Conservation (phyloP, 2,329 filamentous ascomycete genomes). For the Fusarium fujikuroi region DNA sequence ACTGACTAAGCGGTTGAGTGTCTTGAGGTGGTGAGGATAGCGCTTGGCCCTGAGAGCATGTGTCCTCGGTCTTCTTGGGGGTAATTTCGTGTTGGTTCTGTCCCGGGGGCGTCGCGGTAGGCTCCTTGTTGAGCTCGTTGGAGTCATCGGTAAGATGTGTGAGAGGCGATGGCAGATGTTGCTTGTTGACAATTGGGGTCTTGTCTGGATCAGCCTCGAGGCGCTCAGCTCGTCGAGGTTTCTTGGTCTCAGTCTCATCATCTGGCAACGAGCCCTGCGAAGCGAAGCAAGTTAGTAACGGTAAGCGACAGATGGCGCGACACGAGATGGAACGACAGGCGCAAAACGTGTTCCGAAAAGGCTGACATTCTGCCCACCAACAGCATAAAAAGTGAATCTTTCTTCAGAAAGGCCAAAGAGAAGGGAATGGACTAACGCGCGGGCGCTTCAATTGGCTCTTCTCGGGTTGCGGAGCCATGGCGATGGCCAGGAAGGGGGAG, state of each 20-base stretch:
- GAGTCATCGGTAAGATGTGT: conserved; percentile 72
- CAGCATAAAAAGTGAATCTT: neutral
- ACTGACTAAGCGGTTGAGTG: conserved; percentile 73
- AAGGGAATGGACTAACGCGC: conserved; percentile 66
- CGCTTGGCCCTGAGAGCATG: conserved; percentile 56
- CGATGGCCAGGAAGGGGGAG: conserved; percentile 36
- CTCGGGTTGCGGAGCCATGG: conserved; percentile 72
- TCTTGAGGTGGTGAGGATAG: conserved; percentile 73
- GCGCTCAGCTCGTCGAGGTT: conserved; percentile 81
- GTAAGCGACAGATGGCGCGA: conserved; percentile 12
- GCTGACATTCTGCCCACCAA: conserved; percentile 2
- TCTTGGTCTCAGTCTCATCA: conserved; percentile 77
- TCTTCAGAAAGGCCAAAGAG: conserved; percentile 2
- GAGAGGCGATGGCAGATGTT: conserved; percentile 83
- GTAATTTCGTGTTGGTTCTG: conserved; percentile 65
- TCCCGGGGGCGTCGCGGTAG: conserved; percentile 76
- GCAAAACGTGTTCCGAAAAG: conserved; percentile 7
- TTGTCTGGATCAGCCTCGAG: conserved; percentile 68
- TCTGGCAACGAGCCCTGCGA: conserved; percentile 73
- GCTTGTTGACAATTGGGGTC: conserved; percentile 70
- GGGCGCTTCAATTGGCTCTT: conserved; percentile 88
- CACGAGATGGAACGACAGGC: conserved; percentile 12
- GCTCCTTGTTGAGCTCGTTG: conserved; percentile 71
- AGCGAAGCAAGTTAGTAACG: conserved; percentile 38
- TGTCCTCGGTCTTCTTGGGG: conserved; percentile 62